A percentile compares a stretch with the other conserved stretches of the same genome.
These are phyloP conservation scores for Nephelium lappaceum DNA, from an alignment of 345 rosid species.

Conservation along the genomic window DNA sequence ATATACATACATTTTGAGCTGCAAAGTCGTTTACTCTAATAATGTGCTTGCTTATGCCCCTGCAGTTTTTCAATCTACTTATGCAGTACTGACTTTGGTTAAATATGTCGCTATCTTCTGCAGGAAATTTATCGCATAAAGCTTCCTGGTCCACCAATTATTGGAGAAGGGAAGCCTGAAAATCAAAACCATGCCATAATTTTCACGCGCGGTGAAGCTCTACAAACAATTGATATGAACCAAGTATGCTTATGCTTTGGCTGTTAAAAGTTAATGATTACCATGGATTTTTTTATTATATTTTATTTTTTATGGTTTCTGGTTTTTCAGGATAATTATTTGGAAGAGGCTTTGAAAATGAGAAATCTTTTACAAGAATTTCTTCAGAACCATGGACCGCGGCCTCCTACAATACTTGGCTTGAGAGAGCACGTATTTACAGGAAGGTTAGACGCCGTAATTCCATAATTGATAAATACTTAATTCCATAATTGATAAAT, in stretches of 20 bases:
- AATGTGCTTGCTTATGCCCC: background rate
- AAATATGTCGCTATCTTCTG: conserved; percentile 8
- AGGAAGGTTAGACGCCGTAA: conserved; percentile 64
- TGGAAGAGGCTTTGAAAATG: conserved; percentile 97
- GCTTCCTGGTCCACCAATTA: conserved; percentile 93
- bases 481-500: background rate
- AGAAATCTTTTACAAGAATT: conserved; percentile 95
- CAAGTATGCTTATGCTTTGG: conserved; percentile 60
- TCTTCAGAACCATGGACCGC: conserved; percentile 63
- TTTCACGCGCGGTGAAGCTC: conserved; percentile 96
- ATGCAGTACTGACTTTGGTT: conserved; percentile 1
- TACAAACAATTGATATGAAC: conserved; percentile 97
- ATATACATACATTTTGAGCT: background rate
- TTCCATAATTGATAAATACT: background rate
- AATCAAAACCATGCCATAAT: conserved; percentile 92
- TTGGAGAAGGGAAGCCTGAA: conserved; percentile 99
- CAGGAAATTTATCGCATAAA: conserved; percentile 89
- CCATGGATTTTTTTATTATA: background rate
- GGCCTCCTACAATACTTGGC: conserved; percentile 89
- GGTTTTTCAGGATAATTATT: conserved; percentile 70
- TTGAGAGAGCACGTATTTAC: conserved; percentile 94
- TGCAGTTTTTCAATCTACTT: background rate
- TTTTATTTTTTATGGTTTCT: conserved; percentile 26
- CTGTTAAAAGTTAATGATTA: conserved; percentile 15
- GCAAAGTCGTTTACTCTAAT: background rate